These are phyloP conservation scores for Hymenoscyphus linearis DNA, from an alignment of 2,329 filamentous ascomycete species.

Conservation along the genomic window DNA sequence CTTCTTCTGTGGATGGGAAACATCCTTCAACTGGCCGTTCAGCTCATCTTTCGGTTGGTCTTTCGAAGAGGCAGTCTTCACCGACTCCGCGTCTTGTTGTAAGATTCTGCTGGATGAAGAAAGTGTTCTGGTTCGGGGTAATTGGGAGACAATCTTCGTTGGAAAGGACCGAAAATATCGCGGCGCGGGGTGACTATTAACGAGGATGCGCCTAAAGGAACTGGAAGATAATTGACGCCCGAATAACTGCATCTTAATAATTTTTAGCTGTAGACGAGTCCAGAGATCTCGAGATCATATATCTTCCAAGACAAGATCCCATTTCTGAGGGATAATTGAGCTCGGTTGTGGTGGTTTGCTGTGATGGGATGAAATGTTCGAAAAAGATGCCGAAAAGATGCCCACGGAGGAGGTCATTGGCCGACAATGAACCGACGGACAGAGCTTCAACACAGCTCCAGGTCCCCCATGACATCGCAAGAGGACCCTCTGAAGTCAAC, in stretches of 20 bases:
- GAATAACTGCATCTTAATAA: constrained; percentile 23
- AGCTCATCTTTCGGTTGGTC: not conserved
- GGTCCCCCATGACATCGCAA: constrained; percentile 25
- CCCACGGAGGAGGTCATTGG: not conserved
- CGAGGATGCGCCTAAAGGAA: constrained; percentile 13
- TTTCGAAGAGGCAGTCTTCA: constrained; percentile 4
- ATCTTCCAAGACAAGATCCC: not conserved
- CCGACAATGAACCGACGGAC: not conserved
- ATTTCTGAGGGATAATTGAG: not conserved
- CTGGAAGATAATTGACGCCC: constrained; percentile 17
- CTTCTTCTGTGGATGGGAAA: constrained; percentile 30
- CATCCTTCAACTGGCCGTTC: constrained; percentile 14
- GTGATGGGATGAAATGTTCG: not conserved
- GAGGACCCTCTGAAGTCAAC: constrained; percentile 6
- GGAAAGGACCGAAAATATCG: constrained; percentile 40
- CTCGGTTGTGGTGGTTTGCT: not conserved
- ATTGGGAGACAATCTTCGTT: constrained; percentile 35
- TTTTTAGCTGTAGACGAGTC: not conserved
- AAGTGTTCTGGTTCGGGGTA: constrained; percentile 53
- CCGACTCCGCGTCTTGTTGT: constrained; percentile 30
- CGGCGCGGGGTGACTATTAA: constrained; percentile 15
- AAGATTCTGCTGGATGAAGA: constrained; percentile 61
- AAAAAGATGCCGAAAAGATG: not conserved
- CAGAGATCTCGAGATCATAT: constrained; percentile 1
- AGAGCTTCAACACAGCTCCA: constrained; percentile 20